These are phyloP conservation scores for Hysterium pulicare DNA, from an alignment of 2,329 filamentous ascomycete species.

Conservation along the genomic window DNA sequence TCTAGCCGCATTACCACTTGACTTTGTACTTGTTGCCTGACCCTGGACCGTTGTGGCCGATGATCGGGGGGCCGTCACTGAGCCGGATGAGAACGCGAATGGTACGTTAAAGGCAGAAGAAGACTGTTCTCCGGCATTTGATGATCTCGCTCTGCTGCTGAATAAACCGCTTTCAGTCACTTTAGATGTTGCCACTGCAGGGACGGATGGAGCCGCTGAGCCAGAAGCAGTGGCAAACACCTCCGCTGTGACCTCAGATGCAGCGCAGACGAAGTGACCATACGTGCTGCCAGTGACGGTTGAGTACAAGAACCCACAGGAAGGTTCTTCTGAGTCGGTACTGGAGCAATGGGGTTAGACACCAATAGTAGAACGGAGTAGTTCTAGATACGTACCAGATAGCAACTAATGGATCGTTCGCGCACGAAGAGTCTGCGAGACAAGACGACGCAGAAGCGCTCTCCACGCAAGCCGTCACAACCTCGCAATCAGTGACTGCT, in stretches of 20 bases:
- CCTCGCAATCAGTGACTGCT: neutral
- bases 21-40: neutral
- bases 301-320: neutral
- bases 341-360: neutral
- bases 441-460: neutral
- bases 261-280: conserved; percentile 2
- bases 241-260: no score
- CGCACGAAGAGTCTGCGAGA: neutral
- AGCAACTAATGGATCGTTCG: neutral
- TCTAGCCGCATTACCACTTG: neutral
- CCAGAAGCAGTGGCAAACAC: no score
- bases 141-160: no score
- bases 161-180: no score
- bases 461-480: neutral
- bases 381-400: neutral
- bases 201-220: no score
- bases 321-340: neutral
- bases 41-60: no score
- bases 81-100: no score
- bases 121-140: no score
- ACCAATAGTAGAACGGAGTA: neutral
- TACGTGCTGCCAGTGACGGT: neutral
- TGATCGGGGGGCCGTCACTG: no score
- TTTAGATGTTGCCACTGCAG: no score
- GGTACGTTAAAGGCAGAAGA: no score